These are phyloP conservation scores for Tylopilus subfusipes DNA, from an alignment of 768 basidiomycete genomes.

Conservation along the genomic window DNA sequence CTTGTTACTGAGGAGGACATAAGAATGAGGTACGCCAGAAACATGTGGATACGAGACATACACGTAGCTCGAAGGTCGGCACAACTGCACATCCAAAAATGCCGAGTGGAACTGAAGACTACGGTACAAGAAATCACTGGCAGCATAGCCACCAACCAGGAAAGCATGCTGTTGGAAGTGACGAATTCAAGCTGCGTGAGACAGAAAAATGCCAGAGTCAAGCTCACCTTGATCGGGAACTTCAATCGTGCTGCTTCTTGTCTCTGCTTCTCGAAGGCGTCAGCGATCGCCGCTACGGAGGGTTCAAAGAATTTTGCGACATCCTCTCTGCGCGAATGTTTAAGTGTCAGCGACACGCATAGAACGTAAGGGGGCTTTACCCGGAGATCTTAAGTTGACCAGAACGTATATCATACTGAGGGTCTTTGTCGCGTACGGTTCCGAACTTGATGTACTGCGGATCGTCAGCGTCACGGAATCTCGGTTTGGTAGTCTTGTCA, in stretches of 20 bases:
- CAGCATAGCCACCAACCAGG: constrained; percentile 50
- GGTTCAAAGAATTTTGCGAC: constrained; percentile 42
- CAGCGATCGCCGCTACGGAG: constrained; percentile 34
- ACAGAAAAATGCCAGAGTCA: too few relatives aligned
- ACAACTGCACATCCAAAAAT: constrained; percentile 30
- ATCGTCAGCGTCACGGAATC: constrained; percentile 35
- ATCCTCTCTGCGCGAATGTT: constrained; percentile 25
- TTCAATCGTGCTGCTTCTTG: constrained; percentile 10
- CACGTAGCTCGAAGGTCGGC: constrained; percentile 47
- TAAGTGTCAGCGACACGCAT: neutral
- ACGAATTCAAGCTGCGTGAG: too few relatives aligned
- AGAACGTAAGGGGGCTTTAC: constrained; percentile 18
- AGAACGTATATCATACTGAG: constrained; percentile 29
- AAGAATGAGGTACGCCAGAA: neutral
- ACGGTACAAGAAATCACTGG: constrained; percentile 43
- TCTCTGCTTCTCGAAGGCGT: constrained; percentile 31
- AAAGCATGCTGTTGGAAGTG: constrained; percentile 31
- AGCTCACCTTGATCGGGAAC: constrained; percentile 26
- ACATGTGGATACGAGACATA: constrained; percentile 19
- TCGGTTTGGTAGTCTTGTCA: constrained; percentile 35
- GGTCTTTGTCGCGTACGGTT: constrained; percentile 32
- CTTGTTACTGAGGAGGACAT: constrained; percentile 30
- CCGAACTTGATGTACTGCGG: constrained; percentile 41
- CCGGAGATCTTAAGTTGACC: constrained; percentile 37
- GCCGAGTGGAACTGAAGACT: constrained; percentile 32